Conservation (phyloP, 345 rosid genomes). For the Tarenaya hassleriana region DNA sequence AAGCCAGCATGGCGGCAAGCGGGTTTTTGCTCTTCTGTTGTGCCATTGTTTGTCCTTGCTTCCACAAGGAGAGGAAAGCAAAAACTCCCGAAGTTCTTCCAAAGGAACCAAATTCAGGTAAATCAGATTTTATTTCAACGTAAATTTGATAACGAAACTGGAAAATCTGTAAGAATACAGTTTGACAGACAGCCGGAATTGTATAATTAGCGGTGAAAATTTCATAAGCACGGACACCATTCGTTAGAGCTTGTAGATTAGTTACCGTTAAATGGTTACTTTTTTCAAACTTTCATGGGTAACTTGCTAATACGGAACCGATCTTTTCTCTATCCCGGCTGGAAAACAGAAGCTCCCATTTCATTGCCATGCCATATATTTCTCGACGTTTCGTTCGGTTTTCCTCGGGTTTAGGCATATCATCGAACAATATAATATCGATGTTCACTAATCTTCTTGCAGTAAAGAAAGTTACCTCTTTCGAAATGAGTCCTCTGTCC, state of each 20-base stretch:
- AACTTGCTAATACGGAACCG: too few relatives aligned
- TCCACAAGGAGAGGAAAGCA: constrained; percentile 54
- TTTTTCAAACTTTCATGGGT: background rate
- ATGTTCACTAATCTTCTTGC: constrained; percentile 27
- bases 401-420: too few relatives aligned
- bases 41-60: constrained; percentile 50
- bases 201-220: too few relatives aligned
- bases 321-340: too few relatives aligned
- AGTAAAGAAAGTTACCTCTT: constrained; percentile 63
- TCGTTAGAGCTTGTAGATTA: too few relatives aligned
- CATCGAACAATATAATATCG: constrained; percentile 11
- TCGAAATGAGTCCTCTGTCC: constrained; percentile 41
- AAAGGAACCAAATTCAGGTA: constrained; percentile 60
- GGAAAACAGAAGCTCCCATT: background rate
- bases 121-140: too few relatives aligned
- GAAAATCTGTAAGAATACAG: too few relatives aligned
- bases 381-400: constrained; percentile 3
- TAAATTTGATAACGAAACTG: constrained; percentile 20
- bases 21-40: constrained; percentile 55
- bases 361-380: background rate
- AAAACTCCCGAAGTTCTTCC: constrained; percentile 45
- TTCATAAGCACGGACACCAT: too few relatives aligned
- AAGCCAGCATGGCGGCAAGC: constrained; percentile 40
- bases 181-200: too few relatives aligned
- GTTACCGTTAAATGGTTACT: background rate